Percentiles rank a stretch among this genome's conserved stretches.
phyloP scores from a whole-genome alignment of 768 basidiomycete genomes.

The Mycena galericulata region DNA sequence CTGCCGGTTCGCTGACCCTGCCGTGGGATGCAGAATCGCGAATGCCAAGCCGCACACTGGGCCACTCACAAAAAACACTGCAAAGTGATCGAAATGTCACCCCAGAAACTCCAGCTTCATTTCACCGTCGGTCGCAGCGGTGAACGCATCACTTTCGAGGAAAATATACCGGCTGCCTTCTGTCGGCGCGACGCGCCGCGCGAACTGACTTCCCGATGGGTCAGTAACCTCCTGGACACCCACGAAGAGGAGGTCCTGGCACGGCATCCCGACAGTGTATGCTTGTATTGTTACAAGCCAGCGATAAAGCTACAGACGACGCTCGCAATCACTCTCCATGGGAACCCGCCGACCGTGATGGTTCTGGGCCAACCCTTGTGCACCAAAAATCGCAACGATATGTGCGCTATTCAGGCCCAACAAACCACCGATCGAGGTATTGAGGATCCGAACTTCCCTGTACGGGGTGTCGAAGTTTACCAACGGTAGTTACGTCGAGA shows the following conservation, averaged over 20 bases:
- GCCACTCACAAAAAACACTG: not conserved
- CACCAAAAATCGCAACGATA: not conserved
- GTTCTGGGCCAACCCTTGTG: conserved; percentile 2
- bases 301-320: conserved; percentile 2
- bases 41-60: conserved; percentile 6
- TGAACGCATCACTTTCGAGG: not conserved
- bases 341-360: not conserved
- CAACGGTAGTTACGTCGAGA: too few species aligned
- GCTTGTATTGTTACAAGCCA: not conserved
- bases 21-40: not conserved
- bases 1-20: not conserved
- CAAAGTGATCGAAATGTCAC: not conserved
- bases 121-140: not conserved
- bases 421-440: not conserved
- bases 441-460: too few species aligned
- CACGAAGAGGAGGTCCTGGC: conserved; percentile 6
- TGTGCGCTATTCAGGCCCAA: not conserved
- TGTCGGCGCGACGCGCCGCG: conserved; percentile 1
- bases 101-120: not conserved
- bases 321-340: not conserved
- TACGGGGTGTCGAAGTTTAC: too few species aligned
- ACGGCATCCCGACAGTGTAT: not conserved
- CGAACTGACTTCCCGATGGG: conserved; percentile 5
- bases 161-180: not conserved
- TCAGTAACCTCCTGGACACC: conserved; percentile 8